phyloP scores from a whole-genome alignment of 352 stramenopile species.

The Globisporangium heterothallicum region DNA sequence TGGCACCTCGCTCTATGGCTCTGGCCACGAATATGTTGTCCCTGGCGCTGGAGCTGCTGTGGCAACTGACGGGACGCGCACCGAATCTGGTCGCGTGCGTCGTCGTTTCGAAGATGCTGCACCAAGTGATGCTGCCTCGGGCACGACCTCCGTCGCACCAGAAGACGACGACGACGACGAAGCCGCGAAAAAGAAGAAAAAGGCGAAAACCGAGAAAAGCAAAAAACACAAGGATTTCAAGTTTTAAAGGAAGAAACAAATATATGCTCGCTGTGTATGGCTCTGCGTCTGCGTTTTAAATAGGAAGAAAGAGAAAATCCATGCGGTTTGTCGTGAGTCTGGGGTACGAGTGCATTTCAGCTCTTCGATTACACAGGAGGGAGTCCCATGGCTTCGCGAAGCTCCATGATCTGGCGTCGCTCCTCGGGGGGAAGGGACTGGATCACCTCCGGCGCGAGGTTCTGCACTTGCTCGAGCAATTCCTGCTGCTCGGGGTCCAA shows the following conservation, averaged over 20 bases:
- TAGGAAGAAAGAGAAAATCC: too few relatives aligned
- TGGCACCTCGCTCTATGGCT: constrained; percentile 68
- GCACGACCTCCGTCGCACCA: constrained; percentile 21
- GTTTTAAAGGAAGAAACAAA: too few relatives aligned
- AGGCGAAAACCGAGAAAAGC: constrained; percentile 67
- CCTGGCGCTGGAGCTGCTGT: constrained; percentile 17
- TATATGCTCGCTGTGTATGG: too few relatives aligned
- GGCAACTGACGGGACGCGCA: constrained; percentile 22
- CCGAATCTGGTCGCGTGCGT: constrained; percentile 50
- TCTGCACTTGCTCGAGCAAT: constrained; percentile 74
- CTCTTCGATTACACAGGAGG: constrained; percentile 45
- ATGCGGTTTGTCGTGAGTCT: too few relatives aligned
- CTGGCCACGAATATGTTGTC: constrained; percentile 68
- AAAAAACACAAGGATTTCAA: constrained; percentile 86
- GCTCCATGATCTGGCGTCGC: constrained; percentile 78
- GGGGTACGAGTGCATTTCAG: too few relatives aligned
- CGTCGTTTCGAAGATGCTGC: constrained; percentile 66
- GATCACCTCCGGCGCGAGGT: constrained; percentile 76
- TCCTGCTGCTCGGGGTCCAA: constrained; percentile 75
- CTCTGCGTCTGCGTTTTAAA: too few relatives aligned
- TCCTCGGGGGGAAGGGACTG: constrained; percentile 66
- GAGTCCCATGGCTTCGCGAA: constrained; percentile 72
- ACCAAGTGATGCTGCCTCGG: constrained; percentile 13
- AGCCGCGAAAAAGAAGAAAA: constrained; percentile 63
- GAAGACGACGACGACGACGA: constrained; percentile 54